Evolutionary conservation across 2,329 filamentous ascomycete species (phyloP).

Genomic region (Mariannaea sp.): DNA sequence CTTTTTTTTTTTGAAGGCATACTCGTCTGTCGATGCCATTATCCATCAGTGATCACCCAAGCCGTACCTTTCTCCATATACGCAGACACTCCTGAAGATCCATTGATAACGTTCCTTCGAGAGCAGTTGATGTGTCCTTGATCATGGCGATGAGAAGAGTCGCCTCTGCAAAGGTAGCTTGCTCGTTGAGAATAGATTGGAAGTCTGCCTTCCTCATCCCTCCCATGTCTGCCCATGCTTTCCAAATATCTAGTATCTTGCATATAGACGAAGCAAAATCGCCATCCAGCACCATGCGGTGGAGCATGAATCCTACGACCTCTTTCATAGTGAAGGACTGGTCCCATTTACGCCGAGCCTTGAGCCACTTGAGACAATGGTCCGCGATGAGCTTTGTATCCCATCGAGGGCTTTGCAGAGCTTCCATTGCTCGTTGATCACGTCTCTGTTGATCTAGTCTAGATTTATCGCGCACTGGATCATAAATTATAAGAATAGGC

Average conservation of each 20-base stretch:
- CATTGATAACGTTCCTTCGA: constrained; percentile 54
- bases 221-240: constrained; percentile 58
- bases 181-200: constrained; percentile 44
- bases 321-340: constrained; percentile 43
- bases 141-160: constrained; percentile 55
- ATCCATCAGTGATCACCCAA: too few relatives aligned
- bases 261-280: constrained; percentile 48
- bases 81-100: constrained; percentile 60
- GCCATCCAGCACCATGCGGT: constrained; percentile 57
- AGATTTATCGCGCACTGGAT: constrained; percentile 49
- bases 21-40: too few relatives aligned
- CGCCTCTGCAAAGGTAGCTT: constrained; percentile 53
- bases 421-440: constrained; percentile 54
- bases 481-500: neutral
- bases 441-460: constrained; percentile 48
- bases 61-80: constrained; percentile 58
- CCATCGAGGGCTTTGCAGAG: constrained; percentile 60
- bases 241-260: constrained; percentile 56
- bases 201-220: constrained; percentile 57
- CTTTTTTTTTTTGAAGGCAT: too few relatives aligned
- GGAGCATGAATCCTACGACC: constrained; percentile 52
- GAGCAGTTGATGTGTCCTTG: constrained; percentile 49
- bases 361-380: constrained; percentile 52
- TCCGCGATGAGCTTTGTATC: constrained; percentile 52
- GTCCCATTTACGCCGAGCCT: constrained; percentile 36